Evolutionary conservation across 2,329 filamentous ascomycete species (phyloP).

Genomic region (Fusarium stilboides): DNA sequence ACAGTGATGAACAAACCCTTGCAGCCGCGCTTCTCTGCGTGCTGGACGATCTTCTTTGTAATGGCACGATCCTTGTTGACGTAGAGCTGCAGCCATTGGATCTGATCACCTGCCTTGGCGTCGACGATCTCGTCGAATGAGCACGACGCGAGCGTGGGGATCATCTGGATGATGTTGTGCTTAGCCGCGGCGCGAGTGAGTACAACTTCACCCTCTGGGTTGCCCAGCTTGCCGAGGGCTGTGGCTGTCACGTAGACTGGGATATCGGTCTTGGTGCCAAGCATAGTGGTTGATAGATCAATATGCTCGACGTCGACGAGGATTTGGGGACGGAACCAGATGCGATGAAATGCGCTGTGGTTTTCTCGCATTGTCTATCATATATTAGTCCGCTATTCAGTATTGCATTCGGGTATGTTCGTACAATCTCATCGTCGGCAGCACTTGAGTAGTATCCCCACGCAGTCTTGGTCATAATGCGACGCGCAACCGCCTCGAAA

Average conservation of each 20-base stretch:
- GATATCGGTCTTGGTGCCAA: constrained; percentile 85
- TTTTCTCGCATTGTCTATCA: constrained; percentile 91
- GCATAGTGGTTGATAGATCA: constrained; percentile 92
- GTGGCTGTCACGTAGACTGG: constrained; percentile 98
- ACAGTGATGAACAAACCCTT: constrained; percentile 98
- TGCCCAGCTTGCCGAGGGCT: constrained; percentile 92
- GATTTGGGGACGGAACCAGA: constrained; percentile 93
- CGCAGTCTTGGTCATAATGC: constrained; percentile 94
- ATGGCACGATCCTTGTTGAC: constrained; percentile 96
- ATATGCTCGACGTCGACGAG: constrained; percentile 91
- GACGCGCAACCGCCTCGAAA: constrained; percentile 92
- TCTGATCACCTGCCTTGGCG: constrained; percentile 81
- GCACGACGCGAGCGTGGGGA: constrained; percentile 95
- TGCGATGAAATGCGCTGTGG: constrained; percentile 95
- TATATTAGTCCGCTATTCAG: constrained; percentile 3
- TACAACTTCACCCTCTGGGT: constrained; percentile 94
- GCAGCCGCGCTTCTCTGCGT: constrained; percentile 93
- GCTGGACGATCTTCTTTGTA: constrained; percentile 89
- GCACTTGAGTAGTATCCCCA: constrained; percentile 99
- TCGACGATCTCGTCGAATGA: constrained; percentile 98
- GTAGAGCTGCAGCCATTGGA: constrained; percentile 97
- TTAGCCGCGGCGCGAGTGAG: constrained; percentile 87
- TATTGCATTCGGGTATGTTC: constrained; percentile 12
- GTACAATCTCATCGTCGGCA: constrained; percentile 68
- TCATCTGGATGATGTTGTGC: constrained; percentile 97